Percentiles rank a stretch among this genome's conserved stretches.
Conservation (phyloP, 148 eudicot genomes). For the Cornus florida region DNA sequence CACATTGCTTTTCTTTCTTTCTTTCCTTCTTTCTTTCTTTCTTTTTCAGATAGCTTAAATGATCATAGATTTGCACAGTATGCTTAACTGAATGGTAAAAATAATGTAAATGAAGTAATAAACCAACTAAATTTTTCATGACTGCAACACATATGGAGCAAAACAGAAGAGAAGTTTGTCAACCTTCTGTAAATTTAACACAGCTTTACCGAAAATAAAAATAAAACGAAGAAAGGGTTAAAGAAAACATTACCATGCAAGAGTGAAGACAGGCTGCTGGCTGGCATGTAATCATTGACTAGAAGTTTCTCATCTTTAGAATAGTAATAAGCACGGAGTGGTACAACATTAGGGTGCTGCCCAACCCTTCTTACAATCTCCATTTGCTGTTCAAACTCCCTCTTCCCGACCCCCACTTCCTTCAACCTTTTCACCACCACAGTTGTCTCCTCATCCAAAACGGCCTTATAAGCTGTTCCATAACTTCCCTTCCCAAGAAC, state of each 20-base stretch:
- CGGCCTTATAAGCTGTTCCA: slow-evolving; percentile 92
- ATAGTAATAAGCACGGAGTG: slow-evolving; percentile 78
- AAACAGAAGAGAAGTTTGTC: slow-evolving; percentile 1
- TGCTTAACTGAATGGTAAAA: not conserved
- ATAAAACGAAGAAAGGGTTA: not conserved
- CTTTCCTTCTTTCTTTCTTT: not conserved
- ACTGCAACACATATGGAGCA: not conserved
- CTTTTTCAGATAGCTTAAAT: not conserved
- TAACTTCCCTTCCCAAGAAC: slow-evolving; percentile 94
- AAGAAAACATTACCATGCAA: slow-evolving; percentile 65
- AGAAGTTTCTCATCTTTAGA: slow-evolving; percentile 97
- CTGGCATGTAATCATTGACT: slow-evolving; percentile 65
- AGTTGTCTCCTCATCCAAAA: slow-evolving; percentile 67
- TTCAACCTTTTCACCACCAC: slow-evolving; percentile 87
- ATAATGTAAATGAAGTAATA: not conserved
- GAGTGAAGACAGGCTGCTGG: slow-evolving; percentile 70
- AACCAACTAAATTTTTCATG: not conserved
- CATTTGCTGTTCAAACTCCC: slow-evolving; percentile 93
- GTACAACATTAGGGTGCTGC: slow-evolving; percentile 62
- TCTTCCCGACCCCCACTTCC: slow-evolving; percentile 71
- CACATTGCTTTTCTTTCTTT: not conserved
- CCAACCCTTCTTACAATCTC: slow-evolving; percentile 63
- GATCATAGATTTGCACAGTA: not conserved
- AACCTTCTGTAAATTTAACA: not conserved
- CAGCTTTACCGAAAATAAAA: not conserved